Evolutionary conservation across 257 asterid genomes (phyloP).

Genomic region (Craterostigma plantagineum): DNA sequence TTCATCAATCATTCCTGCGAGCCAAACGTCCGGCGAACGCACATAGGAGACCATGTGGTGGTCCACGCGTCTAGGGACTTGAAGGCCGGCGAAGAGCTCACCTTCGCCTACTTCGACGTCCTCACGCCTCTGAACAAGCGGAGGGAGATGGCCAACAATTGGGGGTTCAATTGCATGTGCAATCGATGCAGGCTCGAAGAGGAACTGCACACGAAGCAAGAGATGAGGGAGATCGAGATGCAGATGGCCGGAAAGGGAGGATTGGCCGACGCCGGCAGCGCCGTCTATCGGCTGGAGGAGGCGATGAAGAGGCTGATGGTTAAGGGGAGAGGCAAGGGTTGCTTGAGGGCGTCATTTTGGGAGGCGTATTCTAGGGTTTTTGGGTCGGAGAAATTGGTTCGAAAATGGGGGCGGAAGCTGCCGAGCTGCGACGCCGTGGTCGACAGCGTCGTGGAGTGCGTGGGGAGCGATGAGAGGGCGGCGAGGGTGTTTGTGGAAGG

Average conservation of each 20-base stretch:
- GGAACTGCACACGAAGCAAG: conserved; percentile 22
- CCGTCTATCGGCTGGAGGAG: conserved; percentile 64
- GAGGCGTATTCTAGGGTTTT: conserved; percentile 33
- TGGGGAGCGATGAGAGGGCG: conserved; percentile 61
- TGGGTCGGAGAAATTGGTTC: conserved; percentile 39
- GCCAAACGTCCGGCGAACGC: conserved; percentile 69
- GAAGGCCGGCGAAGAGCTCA: conserved; percentile 71
- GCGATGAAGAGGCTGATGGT: conserved; percentile 52
- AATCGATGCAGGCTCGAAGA: conserved; percentile 47
- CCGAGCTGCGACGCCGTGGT: conserved; percentile 34
- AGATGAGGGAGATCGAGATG: conserved; percentile 41
- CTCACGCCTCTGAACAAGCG: conserved; percentile 25
- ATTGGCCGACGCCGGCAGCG: conserved; percentile 33
- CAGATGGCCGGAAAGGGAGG: conserved; percentile 21
- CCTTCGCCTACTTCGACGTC: conserved; percentile 53
- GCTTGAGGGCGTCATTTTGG: conserved; percentile 74
- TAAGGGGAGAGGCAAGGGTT: conserved; percentile 63
- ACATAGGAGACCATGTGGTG: conserved; percentile 52
- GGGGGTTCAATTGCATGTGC: conserved; percentile 73
- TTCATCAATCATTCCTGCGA: conserved; percentile 73
- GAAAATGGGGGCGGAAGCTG: conserved; percentile 63
- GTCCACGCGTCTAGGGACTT: conserved; percentile 59
- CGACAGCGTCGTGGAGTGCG: conserved; percentile 51
- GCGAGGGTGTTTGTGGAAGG: conserved; percentile 32
- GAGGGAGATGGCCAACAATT: conserved; percentile 28